Evolutionary conservation across 2,329 filamentous ascomycete genomes (phyloP).

Genomic region (Gnomoniopsis sp.): DNA sequence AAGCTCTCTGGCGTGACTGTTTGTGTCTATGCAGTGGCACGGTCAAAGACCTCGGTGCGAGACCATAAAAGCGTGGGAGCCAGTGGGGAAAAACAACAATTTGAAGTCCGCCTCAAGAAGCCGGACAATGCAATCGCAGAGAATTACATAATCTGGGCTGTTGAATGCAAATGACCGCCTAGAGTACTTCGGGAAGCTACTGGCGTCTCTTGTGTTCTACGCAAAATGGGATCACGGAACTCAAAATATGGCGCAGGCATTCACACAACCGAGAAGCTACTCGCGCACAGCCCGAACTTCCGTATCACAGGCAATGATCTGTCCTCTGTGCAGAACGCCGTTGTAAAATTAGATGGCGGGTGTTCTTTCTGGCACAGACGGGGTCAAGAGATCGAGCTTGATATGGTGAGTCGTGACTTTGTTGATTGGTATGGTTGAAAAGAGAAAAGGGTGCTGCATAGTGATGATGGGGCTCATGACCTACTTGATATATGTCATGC

Average conservation of each 20-base stretch:
- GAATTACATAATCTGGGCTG: constrained; percentile 38
- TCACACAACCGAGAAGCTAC: constrained; percentile 33
- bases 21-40: too few species aligned
- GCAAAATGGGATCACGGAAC: constrained; percentile 32
- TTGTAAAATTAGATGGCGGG: constrained; percentile 23
- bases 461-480: too few species aligned
- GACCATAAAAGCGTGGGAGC: too few species aligned
- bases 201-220: constrained; percentile 23
- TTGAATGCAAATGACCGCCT: constrained; percentile 29
- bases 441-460: too few species aligned
- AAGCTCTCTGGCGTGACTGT: too few species aligned
- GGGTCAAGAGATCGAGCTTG: constrained; percentile 5
- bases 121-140: constrained; percentile 38
- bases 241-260: constrained; percentile 40
- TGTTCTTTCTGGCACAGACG: constrained; percentile 13
- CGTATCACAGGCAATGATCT: constrained; percentile 38
- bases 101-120: constrained; percentile 36
- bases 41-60: not conserved
- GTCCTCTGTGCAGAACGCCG: constrained; percentile 34
- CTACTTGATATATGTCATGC: too few species aligned
- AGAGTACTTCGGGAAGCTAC: constrained; percentile 31
- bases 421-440: too few species aligned
- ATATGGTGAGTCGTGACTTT: constrained; percentile 26
- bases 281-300: constrained; percentile 22
- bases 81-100: constrained; percentile 19